Conservation (phyloP, 1,284 basidiomycete genomes). For the Heterobasidion parviporum region DNA sequence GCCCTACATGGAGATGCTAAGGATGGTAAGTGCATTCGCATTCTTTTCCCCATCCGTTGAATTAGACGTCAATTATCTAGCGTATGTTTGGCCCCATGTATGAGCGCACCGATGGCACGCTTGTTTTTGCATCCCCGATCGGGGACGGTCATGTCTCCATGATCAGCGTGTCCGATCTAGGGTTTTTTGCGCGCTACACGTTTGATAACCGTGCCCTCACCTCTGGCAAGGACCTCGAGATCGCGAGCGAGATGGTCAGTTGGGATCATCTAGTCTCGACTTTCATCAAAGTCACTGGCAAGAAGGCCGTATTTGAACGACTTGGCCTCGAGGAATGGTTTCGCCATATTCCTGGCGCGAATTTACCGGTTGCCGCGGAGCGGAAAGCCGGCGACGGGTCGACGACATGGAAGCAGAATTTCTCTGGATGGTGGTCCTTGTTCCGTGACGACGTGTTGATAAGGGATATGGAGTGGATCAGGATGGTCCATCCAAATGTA, state of each 20-base stretch:
- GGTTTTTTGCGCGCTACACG: constrained; percentile 21
- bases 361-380: constrained; percentile 22
- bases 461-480: constrained; percentile 34
- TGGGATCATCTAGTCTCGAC: constrained; percentile 34
- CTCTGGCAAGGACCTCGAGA: constrained; percentile 31
- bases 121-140: constrained; percentile 23
- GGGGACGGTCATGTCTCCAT: constrained; percentile 20
- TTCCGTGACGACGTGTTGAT: constrained; percentile 33
- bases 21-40: constrained; percentile 18
- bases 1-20: constrained; percentile 38
- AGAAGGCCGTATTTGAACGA: constrained; percentile 28
- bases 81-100: constrained; percentile 27
- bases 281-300: constrained; percentile 36
- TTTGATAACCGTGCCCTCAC: constrained; percentile 34
- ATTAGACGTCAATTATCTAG: constrained; percentile 12
- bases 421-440: constrained; percentile 29
- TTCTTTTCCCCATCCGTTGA: neutral
- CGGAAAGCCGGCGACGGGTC: constrained; percentile 28
- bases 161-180: constrained; percentile 16
- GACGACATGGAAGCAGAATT: constrained; percentile 29
- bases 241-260: constrained; percentile 34
- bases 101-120: constrained; percentile 31
- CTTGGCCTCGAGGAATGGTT: constrained; percentile 32
- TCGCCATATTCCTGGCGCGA: constrained; percentile 13
- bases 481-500: constrained; percentile 24